phyloP scores from a whole-genome alignment of 768 basidiomycete genomes.

The Gymnopilus dilepis region DNA sequence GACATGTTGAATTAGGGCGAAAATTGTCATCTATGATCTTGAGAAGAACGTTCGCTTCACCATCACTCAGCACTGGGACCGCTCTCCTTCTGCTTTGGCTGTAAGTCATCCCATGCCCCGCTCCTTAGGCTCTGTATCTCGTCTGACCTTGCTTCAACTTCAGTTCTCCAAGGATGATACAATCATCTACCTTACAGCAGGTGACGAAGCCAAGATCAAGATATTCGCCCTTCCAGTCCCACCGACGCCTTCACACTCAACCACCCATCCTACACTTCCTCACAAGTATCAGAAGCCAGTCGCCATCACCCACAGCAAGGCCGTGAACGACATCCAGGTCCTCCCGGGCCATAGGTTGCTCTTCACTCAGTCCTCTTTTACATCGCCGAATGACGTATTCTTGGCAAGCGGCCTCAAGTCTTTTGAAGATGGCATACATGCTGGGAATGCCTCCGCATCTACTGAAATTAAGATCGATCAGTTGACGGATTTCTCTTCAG shows the following conservation, averaged over 20 bases:
- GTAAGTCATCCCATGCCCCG: slow-evolving; percentile 44
- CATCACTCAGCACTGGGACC: slow-evolving; percentile 85
- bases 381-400: slow-evolving; percentile 81
- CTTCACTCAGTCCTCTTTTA: slow-evolving; percentile 75
- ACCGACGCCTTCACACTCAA: slow-evolving; percentile 58
- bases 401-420: slow-evolving; percentile 46
- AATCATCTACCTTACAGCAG: slow-evolving; percentile 74
- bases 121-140: slow-evolving; percentile 1
- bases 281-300: slow-evolving; percentile 57
- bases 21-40: slow-evolving; percentile 82
- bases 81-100: slow-evolving; percentile 66
- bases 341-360: slow-evolving; percentile 67
- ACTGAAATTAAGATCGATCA: slow-evolving; percentile 48
- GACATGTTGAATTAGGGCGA: slow-evolving; percentile 49
- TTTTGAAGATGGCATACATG: slow-evolving; percentile 46
- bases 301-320: slow-evolving; percentile 60
- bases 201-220: slow-evolving; percentile 80
- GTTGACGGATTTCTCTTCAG: slow-evolving; percentile 68
- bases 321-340: slow-evolving; percentile 65
- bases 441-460: slow-evolving; percentile 32
- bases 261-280: slow-evolving; percentile 54
- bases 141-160: slow-evolving; percentile 9
- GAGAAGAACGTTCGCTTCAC: slow-evolving; percentile 68
- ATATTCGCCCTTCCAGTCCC: slow-evolving; percentile 74
- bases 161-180: slow-evolving; percentile 79